Percentiles rank a stretch among this genome's conserved stretches.
These are phyloP conservation scores for Phytophthora litchii DNA, from an alignment of 352 stramenopile genomes.

Conservation along the genomic window DNA sequence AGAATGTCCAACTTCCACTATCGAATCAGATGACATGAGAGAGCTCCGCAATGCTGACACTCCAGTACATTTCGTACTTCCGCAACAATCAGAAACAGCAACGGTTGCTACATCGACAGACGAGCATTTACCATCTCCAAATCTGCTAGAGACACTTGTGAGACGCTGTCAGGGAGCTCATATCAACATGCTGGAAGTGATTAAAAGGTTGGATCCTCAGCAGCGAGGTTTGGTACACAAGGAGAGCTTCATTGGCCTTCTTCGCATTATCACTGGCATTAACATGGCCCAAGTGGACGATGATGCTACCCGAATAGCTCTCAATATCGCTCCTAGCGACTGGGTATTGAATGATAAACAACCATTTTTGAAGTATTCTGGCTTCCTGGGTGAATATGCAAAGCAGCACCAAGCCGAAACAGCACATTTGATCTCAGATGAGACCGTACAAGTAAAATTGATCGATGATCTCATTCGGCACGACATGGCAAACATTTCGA, in stretches of 20 bases:
- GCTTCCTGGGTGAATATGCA: slow-evolving; percentile 27
- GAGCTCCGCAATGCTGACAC: not conserved
- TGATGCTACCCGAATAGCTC: slow-evolving; percentile 4
- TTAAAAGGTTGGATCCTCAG: slow-evolving; percentile 35
- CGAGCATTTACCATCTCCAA: slow-evolving; percentile 2
- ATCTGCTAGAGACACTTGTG: slow-evolving; percentile 31
- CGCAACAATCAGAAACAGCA: slow-evolving; percentile 17
- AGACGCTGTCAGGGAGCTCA: slow-evolving; percentile 33
- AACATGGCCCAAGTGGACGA: slow-evolving; percentile 7
- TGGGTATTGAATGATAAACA: slow-evolving; percentile 21
- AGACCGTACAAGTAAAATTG: slow-evolving; percentile 23
- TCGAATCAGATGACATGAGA: not conserved
- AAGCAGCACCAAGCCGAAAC: slow-evolving; percentile 12
- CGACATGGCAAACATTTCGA: slow-evolving; percentile 25
- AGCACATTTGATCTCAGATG: slow-evolving; percentile 8
- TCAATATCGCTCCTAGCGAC: slow-evolving; percentile 26
- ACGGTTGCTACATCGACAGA: slow-evolving; percentile 43
- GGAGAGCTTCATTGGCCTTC: slow-evolving; percentile 31
- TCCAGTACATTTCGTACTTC: not conserved
- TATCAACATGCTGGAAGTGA: slow-evolving; percentile 33
- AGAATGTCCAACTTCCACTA: not conserved
- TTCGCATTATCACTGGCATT: slow-evolving; percentile 34
- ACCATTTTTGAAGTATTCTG: slow-evolving; percentile 28
- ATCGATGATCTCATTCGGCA: slow-evolving; percentile 35
- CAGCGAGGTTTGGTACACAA: slow-evolving; percentile 32